phyloP scores from a whole-genome alignment of 2,329 filamentous ascomycete species.

The Pyrenophora tritici-repentis region DNA sequence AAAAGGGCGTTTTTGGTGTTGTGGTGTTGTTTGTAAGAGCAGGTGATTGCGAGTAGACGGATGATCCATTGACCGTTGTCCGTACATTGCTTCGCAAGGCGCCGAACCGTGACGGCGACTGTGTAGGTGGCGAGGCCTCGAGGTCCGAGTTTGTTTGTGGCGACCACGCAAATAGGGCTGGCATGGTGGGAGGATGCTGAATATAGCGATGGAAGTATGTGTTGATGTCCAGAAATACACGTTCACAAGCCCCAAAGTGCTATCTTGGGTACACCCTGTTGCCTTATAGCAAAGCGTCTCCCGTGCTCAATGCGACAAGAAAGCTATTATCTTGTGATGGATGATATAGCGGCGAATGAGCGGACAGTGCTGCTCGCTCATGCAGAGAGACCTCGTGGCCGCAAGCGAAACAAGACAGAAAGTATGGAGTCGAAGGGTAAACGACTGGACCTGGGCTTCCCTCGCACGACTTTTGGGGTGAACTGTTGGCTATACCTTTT shows the following conservation, averaged over 20 bases:
- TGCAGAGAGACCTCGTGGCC: conserved; percentile 31
- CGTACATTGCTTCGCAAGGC: conserved; percentile 31
- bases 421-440: conserved; percentile 23
- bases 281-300: conserved; percentile 38
- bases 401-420: conserved; percentile 18
- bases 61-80: conserved; percentile 44
- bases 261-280: conserved; percentile 21
- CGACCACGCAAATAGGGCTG: conserved; percentile 40
- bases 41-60: conserved; percentile 45
- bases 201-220: conserved; percentile 9
- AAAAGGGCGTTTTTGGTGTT: conserved; percentile 43
- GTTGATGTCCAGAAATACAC: conserved; percentile 17
- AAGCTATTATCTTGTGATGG: conserved; percentile 22
- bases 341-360: conserved; percentile 32
- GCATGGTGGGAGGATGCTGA: conserved; percentile 31
- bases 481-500: conserved; percentile 30
- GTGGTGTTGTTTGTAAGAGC: conserved; percentile 29
- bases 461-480: conserved; percentile 32
- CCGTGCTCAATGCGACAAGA: conserved; percentile 23
- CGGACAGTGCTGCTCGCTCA: conserved; percentile 24
- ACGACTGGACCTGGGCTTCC: conserved; percentile 42
- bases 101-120: conserved; percentile 26
- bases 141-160: conserved; percentile 39
- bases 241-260: conserved; percentile 13
- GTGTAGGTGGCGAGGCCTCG: conserved; percentile 27